These are phyloP conservation scores for Stentor roeselii DNA, from an alignment of 73 alveolate species.

Conservation along the genomic window DNA sequence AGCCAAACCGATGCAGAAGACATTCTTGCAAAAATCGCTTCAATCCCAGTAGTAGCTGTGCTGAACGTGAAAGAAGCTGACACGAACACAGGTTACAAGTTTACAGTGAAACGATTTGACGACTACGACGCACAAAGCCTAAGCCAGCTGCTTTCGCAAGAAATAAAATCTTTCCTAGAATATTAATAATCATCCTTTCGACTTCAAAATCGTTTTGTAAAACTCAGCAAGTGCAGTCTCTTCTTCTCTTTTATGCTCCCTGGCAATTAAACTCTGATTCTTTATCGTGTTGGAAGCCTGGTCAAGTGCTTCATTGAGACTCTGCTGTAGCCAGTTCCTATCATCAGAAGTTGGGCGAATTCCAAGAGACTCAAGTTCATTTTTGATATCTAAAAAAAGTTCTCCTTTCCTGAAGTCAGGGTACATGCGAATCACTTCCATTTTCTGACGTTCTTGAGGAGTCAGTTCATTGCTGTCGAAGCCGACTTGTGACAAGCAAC, in stretches of 20 bases:
- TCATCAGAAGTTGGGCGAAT: slow-evolving; percentile 92
- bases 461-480: slow-evolving; percentile 86
- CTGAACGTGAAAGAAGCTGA: not conserved
- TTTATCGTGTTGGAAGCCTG: slow-evolving; percentile 74
- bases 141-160: not conserved
- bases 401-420: slow-evolving; percentile 95
- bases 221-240: slow-evolving; percentile 51
- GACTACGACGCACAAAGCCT: not conserved
- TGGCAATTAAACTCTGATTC: slow-evolving; percentile 41
- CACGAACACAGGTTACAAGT: not conserved
- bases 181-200: not conserved
- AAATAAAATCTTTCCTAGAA: too few species aligned
- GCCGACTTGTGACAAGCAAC: slow-evolving; percentile 86
- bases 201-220: slow-evolving; percentile 37
- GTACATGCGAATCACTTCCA: slow-evolving; percentile 91
- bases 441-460: slow-evolving; percentile 87
- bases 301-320: slow-evolving; percentile 91
- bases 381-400: slow-evolving; percentile 92
- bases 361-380: slow-evolving; percentile 78
- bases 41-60: not conserved
- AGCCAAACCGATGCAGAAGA: not conserved
- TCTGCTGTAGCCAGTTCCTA: slow-evolving; percentile 89
- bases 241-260: slow-evolving; percentile 45
- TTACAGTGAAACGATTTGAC: not conserved
- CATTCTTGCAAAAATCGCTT: not conserved